A percentile compares a stretch with the other conserved stretches of the same genome.
Evolutionary conservation across 2,329 filamentous ascomycete genomes (phyloP).

Genomic region (Paraphoma chrysanthemicola): DNA sequence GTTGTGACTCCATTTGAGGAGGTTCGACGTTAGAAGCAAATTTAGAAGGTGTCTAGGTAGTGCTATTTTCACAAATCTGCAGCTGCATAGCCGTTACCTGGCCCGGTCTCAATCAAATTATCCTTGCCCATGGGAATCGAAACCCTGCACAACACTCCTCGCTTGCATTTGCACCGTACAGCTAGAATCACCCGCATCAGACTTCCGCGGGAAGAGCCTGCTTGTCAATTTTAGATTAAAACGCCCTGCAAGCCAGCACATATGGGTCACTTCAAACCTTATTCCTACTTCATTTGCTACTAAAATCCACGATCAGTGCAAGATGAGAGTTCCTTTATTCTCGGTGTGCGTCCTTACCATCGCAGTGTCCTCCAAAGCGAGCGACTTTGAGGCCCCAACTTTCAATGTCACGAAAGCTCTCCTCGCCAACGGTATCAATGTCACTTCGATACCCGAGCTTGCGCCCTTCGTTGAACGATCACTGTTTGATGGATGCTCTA

Average conservation of each 20-base stretch:
- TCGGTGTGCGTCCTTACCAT: conserved; percentile 12
- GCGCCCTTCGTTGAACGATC: conserved; percentile 5
- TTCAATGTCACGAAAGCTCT: conserved; percentile 30
- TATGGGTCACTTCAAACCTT: neutral
- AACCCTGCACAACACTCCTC: neutral
- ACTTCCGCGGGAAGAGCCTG: neutral
- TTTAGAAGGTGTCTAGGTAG: too few species aligned
- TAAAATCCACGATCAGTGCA: neutral
- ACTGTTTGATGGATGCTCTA: conserved; percentile 16
- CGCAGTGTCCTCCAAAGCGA: conserved; percentile 13
- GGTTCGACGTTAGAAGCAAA: too few species aligned
- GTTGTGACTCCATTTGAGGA: too few species aligned
- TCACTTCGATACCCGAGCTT: conserved; percentile 24
- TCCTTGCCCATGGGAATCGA: neutral
- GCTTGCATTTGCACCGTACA: neutral
- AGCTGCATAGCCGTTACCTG: neutral
- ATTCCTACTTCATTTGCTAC: neutral
- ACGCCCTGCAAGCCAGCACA: neutral
- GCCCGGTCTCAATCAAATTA: neutral
- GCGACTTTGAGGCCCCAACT: conserved; percentile 21
- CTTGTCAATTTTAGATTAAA: neutral
- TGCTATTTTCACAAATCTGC: too few species aligned
- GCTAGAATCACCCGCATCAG: neutral
- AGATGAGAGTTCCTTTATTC: conserved; percentile 17
- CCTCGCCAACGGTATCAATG: conserved; percentile 23